Conservation (phyloP, 805 yeast species). For the Saccharomycopsis olivae region DNA sequence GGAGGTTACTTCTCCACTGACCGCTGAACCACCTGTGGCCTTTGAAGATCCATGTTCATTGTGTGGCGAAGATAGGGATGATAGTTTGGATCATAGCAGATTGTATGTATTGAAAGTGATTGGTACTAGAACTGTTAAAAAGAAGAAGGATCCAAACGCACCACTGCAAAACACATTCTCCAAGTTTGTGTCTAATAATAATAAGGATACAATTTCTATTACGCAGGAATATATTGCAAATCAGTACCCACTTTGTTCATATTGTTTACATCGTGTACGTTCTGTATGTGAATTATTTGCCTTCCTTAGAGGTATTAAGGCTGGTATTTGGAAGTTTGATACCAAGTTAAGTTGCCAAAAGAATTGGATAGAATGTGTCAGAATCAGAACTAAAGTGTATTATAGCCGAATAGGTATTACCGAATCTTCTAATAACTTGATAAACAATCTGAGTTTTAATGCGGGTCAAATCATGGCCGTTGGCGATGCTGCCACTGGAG, state of each 20-base stretch:
- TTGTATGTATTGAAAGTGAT: conserved; percentile 53
- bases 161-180: conserved; percentile 2
- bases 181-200: conserved; percentile 9
- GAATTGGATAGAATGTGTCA: conserved; percentile 57
- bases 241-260: conserved; percentile 66
- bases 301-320: conserved; percentile 53
- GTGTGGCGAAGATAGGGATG: conserved; percentile 72
- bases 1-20: not conserved
- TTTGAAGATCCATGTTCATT: conserved; percentile 65
- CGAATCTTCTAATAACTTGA: conserved; percentile 12
- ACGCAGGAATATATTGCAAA: conserved; percentile 25
- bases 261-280: conserved; percentile 71
- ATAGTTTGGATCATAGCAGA: conserved; percentile 66
- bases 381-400: conserved; percentile 61
- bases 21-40: conserved; percentile 48
- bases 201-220: conserved; percentile 4
- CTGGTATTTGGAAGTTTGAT: conserved; percentile 50
- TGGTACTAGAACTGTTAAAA: conserved; percentile 23
- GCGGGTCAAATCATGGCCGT: conserved; percentile 5
- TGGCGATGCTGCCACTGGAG: no score
- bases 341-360: conserved; percentile 31
- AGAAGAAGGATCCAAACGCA: conserved; percentile 19
- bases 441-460: conserved; percentile 12
- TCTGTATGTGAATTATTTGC: conserved; percentile 77
- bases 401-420: conserved; percentile 71